Base-by-base conservation (phyloP, 768 basidiomycete genomes). In the Nidularia pulvinata region DNA sequence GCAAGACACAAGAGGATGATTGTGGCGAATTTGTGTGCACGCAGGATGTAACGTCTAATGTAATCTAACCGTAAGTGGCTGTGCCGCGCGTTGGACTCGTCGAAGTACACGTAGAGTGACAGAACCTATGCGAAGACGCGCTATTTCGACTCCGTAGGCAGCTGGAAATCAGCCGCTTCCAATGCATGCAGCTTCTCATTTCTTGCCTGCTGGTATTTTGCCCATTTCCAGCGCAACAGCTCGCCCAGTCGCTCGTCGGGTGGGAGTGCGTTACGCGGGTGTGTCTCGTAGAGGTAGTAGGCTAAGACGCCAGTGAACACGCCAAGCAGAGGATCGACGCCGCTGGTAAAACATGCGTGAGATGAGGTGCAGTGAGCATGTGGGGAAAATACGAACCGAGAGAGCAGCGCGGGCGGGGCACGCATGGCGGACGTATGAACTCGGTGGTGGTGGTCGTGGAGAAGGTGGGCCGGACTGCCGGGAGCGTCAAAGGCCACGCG, bases 261-360 rank as follows among this genome's bases (percentile, higher is more conserved):
- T 0, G 80, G 72, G 13, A 84, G 74, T 7, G 80, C 84, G 4
- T 85, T 89, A 37, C 91, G 83, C 5, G 91, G 92, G 67, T 93
- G 83, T 32, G 76, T 86, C 65, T 94, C 91, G 66, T 89, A 82
- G 36, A 94, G 81, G 65, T 90, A 85, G 66, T 85, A 93, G 5
- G 92, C 92, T 43, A 92, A 68, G 39, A 82, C 66, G 10, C 92
- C 92, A 1, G 91, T 92, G 63, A 91, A 86, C 50, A 92, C 69
- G 6, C 91, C 92, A 39, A 94, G 69, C 13, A 90, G 52, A 4
- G 88, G 84, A 67, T 94, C 92, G 4, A 91, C 60, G 1, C 79
- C 65, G 30, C 91, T 93, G 56, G 39, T 39, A 43, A 49, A 10
- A 43, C 43, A 14, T 14, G 55, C 55, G 47, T 57, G 55, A 36